These are phyloP conservation scores for Rhizopus arrhizus DNA, from an alignment of 371 early-diverging fungal species.

Conservation along the genomic window DNA sequence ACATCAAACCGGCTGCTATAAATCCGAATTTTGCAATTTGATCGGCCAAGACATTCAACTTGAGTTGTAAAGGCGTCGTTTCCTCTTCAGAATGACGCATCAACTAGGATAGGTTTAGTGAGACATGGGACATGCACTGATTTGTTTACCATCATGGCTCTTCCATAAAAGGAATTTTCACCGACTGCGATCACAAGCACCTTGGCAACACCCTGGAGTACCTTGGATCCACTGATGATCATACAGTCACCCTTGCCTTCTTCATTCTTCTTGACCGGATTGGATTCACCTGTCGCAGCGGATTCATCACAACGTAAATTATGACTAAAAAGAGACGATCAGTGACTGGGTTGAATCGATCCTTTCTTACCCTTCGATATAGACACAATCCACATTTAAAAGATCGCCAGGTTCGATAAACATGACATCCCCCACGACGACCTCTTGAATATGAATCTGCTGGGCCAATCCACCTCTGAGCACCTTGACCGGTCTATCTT, in stretches of 20 bases:
- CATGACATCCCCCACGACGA: conserved; percentile 87
- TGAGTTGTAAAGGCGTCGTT: conserved; percentile 76
- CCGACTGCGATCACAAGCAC: conserved; percentile 74
- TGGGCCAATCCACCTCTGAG: conserved; percentile 71
- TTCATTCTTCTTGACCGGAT: conserved; percentile 56
- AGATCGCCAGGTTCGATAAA: conserved; percentile 89
- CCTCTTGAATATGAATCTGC: conserved; percentile 73
- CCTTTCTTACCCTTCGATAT: conserved; percentile 23
- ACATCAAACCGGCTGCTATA: conserved; percentile 60
- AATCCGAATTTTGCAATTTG: conserved; percentile 78
- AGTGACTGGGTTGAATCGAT: too few species aligned
- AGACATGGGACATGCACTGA: neutral
- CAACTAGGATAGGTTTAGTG: conserved; percentile 16
- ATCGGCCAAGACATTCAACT: conserved; percentile 73
- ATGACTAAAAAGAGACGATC: conserved; percentile 44
- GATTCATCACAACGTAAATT: conserved; percentile 84
- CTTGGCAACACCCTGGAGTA: conserved; percentile 69
- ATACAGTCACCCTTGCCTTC: conserved; percentile 33
- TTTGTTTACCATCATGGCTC: conserved; percentile 29
- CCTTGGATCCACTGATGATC: conserved; percentile 74
- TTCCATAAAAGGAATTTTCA: conserved; percentile 61
- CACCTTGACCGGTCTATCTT: conserved; percentile 68
- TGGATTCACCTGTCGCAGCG: conserved; percentile 84
- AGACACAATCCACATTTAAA: conserved; percentile 79
- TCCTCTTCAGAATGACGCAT: conserved; percentile 59